Conservation (phyloP, 1,284 basidiomycete species). For the Cutaneotrichosporon dermatis region DNA sequence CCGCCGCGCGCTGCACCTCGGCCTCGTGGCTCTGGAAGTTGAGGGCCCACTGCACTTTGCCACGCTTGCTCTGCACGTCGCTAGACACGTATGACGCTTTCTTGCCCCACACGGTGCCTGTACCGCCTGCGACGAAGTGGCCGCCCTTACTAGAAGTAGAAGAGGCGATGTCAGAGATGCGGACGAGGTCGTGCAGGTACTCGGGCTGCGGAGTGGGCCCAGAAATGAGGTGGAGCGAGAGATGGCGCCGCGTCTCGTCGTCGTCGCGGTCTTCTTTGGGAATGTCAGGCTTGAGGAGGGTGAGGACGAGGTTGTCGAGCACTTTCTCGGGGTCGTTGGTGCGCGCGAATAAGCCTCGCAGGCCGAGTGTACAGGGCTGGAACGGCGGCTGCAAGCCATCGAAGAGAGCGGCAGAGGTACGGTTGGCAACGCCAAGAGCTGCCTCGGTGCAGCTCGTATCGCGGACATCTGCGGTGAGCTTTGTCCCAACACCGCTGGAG, state of each 20-base stretch:
- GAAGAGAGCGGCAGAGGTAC: constrained; percentile 21
- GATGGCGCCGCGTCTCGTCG: not conserved
- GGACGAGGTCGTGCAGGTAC: constrained; percentile 7
- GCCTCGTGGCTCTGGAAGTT: constrained; percentile 12
- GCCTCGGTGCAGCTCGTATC: constrained; percentile 35
- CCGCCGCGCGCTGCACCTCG: constrained; percentile 6
- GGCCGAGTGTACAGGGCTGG: constrained; percentile 32
- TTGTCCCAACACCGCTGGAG: too few relatives aligned
- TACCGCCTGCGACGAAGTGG: constrained; percentile 19
- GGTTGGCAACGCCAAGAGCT: constrained; percentile 31
- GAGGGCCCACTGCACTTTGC: constrained; percentile 1
- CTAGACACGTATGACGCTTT: constrained; percentile 8
- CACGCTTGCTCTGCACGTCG: constrained; percentile 8
- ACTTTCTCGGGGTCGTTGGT: constrained; percentile 17
- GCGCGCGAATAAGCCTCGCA: constrained; percentile 28
- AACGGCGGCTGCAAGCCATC: constrained; percentile 26
- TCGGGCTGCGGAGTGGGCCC: constrained; percentile 1
- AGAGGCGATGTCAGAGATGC: too few relatives aligned
- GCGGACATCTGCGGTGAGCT: constrained; percentile 28
- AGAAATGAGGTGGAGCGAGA: constrained; percentile 20
- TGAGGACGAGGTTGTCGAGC: constrained; percentile 25
- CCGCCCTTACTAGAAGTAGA: too few relatives aligned
- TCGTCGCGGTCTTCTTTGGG: not conserved
- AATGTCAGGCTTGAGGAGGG: constrained; percentile 23
- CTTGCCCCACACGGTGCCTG: constrained; percentile 32